Evolutionary conservation across 805 yeast species (phyloP).

Genomic region (Pichia kluyveri): DNA sequence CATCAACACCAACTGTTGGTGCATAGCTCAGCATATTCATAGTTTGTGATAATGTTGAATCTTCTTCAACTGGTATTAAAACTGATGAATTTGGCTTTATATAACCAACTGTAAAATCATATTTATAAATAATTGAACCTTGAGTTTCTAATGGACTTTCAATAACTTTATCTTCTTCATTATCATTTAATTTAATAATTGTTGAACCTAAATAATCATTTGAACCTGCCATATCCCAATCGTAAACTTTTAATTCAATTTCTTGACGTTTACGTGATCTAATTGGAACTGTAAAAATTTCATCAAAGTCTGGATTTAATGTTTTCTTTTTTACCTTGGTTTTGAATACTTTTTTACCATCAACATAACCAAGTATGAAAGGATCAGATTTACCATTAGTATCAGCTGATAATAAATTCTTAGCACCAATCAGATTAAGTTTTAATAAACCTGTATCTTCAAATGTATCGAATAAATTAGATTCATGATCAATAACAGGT

Average conservation of each 20-base stretch:
- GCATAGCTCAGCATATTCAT: conserved; percentile 30
- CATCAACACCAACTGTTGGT: conserved; percentile 32
- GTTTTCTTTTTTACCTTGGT: conserved; percentile 59
- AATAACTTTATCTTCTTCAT: conserved; percentile 24
- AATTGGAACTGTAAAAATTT: conserved; percentile 47
- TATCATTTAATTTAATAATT: conserved; percentile 35
- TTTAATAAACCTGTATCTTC: conserved; percentile 58
- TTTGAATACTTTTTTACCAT: conserved; percentile 45
- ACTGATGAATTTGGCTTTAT: conserved; percentile 51
- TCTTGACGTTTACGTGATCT: conserved; percentile 52
- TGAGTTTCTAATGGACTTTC: conserved; percentile 48
- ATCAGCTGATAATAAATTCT: conserved; percentile 49
- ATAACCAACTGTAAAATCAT: conserved; percentile 55
- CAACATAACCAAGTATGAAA: conserved; percentile 40
- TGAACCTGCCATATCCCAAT: conserved; percentile 74
- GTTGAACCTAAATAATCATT: conserved; percentile 53
- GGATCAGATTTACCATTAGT: conserved; percentile 77
- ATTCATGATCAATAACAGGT: conserved; percentile 48
- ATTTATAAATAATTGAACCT: conserved; percentile 48
- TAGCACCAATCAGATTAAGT: conserved; percentile 49
- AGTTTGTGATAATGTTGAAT: conserved; percentile 6
- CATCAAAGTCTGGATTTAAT: conserved; percentile 72
- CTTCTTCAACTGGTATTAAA: conserved; percentile 34
- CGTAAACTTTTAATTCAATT: conserved; percentile 44
- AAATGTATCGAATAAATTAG: conserved; percentile 38